Evolutionary conservation across 2,329 filamentous ascomycete genomes (phyloP).

Genomic region (Pseudocercospora musae): DNA sequence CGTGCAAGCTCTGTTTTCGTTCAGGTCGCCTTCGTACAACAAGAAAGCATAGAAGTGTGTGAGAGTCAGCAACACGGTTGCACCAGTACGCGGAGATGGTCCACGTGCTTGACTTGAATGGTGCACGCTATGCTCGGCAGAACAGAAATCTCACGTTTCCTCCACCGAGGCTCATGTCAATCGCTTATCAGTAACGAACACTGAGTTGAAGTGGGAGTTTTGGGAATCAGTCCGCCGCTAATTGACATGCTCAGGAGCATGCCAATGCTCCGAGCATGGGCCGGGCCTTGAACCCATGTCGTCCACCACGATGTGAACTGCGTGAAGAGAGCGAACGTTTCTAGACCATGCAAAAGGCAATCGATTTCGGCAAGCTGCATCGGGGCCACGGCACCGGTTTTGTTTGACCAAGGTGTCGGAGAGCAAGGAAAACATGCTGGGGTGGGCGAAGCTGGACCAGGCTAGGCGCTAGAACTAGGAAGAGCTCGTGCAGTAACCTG

Average conservation of each 20-base stretch:
- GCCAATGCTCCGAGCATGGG: neutral
- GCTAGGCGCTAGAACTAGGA: neutral
- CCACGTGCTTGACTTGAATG: neutral
- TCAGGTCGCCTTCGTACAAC: neutral
- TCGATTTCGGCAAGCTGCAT: neutral
- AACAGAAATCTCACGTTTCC: neutral
- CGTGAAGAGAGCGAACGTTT: neutral
- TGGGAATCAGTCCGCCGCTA: too few species aligned
- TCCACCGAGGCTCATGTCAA: neutral
- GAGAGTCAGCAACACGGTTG: neutral
- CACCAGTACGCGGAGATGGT: neutral
- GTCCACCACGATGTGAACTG: neutral
- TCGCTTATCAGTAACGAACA: neutral
- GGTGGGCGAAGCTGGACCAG: neutral
- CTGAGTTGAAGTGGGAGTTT: too few species aligned
- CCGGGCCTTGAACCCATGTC: neutral
- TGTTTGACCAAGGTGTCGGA: neutral
- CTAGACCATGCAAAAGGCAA: neutral
- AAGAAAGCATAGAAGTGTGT: neutral
- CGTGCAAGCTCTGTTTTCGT: neutral
- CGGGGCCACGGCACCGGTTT: neutral
- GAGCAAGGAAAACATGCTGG: neutral
- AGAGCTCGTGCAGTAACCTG: conserved; percentile 1
- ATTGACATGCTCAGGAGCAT: neutral
- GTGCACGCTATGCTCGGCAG: neutral